Evolutionary conservation across 306 rosid species (phyloP).

Genomic region (Oemleria cerasiformis): DNA sequence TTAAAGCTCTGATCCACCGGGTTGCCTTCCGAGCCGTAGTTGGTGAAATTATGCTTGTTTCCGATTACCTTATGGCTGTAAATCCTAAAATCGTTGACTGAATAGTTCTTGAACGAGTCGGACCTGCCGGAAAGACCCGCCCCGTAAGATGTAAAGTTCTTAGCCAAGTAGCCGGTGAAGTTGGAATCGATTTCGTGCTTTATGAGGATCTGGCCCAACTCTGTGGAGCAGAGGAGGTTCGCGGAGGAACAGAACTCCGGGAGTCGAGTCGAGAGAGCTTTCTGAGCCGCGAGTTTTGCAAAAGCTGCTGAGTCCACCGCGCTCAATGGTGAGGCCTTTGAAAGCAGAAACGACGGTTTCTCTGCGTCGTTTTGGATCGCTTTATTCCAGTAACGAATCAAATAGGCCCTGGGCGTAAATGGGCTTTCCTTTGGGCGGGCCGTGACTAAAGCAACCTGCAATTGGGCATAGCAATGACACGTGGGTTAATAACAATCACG

Average conservation of each 20-base stretch:
- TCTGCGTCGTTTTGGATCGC: constrained; percentile 68
- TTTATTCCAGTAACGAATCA: constrained; percentile 79
- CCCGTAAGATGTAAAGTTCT: constrained; percentile 84
- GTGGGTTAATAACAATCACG: too few relatives aligned
- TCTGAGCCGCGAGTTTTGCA: constrained; percentile 52
- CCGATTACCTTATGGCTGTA: constrained; percentile 68
- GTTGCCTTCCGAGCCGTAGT: constrained; percentile 51
- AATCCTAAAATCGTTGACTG: constrained; percentile 55
- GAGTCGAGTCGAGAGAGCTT: constrained; percentile 51
- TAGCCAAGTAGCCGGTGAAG: constrained; percentile 46
- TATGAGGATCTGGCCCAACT: constrained; percentile 47
- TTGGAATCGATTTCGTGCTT: constrained; percentile 55
- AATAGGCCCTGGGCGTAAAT: constrained; percentile 63
- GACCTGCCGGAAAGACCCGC: constrained; percentile 58
- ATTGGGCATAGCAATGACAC: constrained; percentile 24
- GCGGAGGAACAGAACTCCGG: constrained; percentile 83
- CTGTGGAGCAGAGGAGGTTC: constrained; percentile 68
- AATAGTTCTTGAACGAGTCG: constrained; percentile 77
- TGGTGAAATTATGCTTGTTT: constrained; percentile 50
- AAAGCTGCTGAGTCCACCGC: constrained; percentile 59
- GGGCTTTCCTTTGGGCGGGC: constrained; percentile 47
- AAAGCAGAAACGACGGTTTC: constrained; percentile 51
- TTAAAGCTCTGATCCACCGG: constrained; percentile 73
- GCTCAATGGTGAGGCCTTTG: constrained; percentile 75
- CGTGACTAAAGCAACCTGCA: constrained; percentile 57